A percentile compares a stretch with the other conserved stretches of the same genome.
Evolutionary conservation across 192 early-diverging fungal species (phyloP).

Genomic region (Coemansia sp.): DNA sequence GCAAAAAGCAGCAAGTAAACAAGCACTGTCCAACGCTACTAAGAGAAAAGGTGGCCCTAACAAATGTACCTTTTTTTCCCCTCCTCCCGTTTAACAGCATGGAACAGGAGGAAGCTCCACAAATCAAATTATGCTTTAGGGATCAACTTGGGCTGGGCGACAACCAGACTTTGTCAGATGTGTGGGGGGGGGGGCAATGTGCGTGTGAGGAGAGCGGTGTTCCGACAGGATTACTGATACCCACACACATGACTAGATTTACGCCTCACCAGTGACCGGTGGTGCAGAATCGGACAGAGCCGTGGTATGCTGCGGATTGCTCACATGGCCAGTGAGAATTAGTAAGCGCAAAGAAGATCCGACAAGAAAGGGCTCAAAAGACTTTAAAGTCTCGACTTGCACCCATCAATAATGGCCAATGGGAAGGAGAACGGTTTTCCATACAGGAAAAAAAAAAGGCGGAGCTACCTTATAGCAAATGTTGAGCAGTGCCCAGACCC

Average conservation of each 20-base stretch:
- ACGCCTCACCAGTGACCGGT: neutral
- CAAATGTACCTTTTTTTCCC: neutral
- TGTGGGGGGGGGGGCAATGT: too few species aligned
- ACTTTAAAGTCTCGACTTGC: neutral
- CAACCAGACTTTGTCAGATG: too few species aligned
- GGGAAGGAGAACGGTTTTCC: neutral
- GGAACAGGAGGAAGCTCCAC: neutral
- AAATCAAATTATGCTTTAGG: neutral
- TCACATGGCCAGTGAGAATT: neutral
- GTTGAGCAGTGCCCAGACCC: neutral
- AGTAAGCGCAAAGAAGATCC: neutral
- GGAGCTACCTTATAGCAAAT: neutral
- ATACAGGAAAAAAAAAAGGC: neutral
- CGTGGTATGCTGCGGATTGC: neutral
- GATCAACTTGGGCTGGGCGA: neutral
- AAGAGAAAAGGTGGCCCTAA: too few species aligned
- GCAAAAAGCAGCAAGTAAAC: neutral
- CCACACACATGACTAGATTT: neutral
- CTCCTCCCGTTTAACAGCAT: neutral
- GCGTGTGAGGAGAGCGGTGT: neutral
- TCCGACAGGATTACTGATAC: conserved; percentile 8
- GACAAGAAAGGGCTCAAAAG: neutral
- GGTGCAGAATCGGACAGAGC: neutral
- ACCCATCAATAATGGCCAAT: neutral
- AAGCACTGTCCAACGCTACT: neutral